Percentiles rank a stretch among this genome's conserved stretches.
Conservation (phyloP, 139 green algal species). For the Marvania coccoides region DNA sequence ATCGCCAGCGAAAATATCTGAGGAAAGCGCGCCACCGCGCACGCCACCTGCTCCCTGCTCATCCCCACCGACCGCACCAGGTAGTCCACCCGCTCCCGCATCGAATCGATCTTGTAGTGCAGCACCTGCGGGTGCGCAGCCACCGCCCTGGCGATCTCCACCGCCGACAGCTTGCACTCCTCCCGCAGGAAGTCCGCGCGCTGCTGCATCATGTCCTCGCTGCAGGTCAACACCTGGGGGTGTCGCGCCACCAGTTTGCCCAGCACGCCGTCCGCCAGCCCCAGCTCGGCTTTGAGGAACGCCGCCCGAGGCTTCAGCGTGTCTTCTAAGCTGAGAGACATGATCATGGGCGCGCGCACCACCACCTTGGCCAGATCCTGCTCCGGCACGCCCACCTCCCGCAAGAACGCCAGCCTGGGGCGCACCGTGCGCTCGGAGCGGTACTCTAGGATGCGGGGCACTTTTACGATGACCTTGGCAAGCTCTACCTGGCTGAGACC, state of each 20-base stretch:
- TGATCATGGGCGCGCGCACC: constrained; percentile 28
- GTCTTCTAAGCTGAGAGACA: constrained; percentile 44
- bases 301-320: constrained; percentile 34
- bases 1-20: constrained; percentile 58
- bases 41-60: constrained; percentile 27
- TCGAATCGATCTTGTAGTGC: constrained; percentile 53
- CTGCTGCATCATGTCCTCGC: constrained; percentile 39
- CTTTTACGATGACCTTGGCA: constrained; percentile 41
- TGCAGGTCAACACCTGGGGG: constrained; percentile 54
- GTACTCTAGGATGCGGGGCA: constrained; percentile 49
- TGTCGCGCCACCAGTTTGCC: constrained; percentile 39
- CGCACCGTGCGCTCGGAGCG: constrained; percentile 31
- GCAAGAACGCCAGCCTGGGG: constrained; percentile 45
- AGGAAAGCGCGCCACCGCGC: constrained; percentile 34
- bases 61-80: constrained; percentile 44
- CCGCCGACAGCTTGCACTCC: constrained; percentile 17
- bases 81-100: constrained; percentile 26
- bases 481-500: constrained; percentile 38
- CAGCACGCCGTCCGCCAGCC: constrained; percentile 21
- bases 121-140: constrained; percentile 48
- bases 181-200: constrained; percentile 37
- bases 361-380: constrained; percentile 42
- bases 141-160: constrained; percentile 35
- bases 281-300: constrained; percentile 31
- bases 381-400: constrained; percentile 29